phyloP scores from a whole-genome alignment of 108 stramenopile species.

The Aurantiochytrium sp. region DNA sequence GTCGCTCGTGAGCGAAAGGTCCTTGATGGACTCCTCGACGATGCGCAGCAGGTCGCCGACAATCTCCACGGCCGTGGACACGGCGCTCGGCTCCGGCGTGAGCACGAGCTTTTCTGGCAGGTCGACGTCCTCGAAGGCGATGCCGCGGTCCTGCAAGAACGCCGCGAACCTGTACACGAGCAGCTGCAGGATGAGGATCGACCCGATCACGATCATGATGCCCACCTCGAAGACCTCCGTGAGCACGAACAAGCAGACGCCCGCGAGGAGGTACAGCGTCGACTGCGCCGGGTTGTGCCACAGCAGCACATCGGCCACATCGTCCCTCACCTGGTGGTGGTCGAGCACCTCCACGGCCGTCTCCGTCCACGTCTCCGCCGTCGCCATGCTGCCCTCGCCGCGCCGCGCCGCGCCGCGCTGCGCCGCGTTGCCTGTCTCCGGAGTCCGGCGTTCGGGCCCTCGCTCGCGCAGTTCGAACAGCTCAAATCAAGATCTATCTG shows the following conservation, averaged over 20 bases:
- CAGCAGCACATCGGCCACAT: neutral
- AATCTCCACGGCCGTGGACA: neutral
- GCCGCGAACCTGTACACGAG: slow-evolving; percentile 1
- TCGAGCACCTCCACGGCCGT: neutral
- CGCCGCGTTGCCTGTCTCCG: too few relatives aligned
- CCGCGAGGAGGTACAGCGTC: neutral
- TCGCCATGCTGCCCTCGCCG: neutral
- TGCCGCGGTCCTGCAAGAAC: neutral
- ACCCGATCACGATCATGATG: slow-evolving; percentile 12
- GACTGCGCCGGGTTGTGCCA: neutral
- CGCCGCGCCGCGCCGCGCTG: too few relatives aligned
- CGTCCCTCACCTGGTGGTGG: neutral
- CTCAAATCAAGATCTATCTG: too few relatives aligned
- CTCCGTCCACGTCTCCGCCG: neutral
- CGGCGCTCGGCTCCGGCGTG: neutral
- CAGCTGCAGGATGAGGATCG: neutral
- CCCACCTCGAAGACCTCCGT: slow-evolving; percentile 9
- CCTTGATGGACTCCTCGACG: slow-evolving; percentile 18
- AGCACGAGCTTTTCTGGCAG: neutral
- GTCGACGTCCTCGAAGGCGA: slow-evolving; percentile 11
- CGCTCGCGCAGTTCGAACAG: too few relatives aligned
- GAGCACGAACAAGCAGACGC: neutral
- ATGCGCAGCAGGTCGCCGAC: slow-evolving; percentile 2
- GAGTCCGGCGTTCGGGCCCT: too few relatives aligned
- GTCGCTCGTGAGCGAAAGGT: neutral